Base-by-base conservation (phyloP, 345 rosid species). In the Eucalyptus cladocalyx region DNA sequence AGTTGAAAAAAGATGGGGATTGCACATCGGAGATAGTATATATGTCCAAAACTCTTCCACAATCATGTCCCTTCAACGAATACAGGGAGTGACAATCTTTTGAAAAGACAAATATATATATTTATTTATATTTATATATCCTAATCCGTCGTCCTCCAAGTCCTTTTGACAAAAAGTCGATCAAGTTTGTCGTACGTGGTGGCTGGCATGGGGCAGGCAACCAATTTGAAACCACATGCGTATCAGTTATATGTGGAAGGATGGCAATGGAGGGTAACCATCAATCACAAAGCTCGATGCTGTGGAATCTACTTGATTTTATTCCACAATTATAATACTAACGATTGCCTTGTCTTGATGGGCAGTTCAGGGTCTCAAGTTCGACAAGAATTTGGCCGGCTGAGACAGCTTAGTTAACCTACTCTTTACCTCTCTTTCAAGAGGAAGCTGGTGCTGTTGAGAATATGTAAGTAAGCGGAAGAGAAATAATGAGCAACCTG, bases 361-460 rank as follows among this genome's bases (percentile, higher is more conserved):
- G 89, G 76, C 87, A 83, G 91, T 88, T 88, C 62, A 69, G 56
- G 47, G 45, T 90, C 86, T 40, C 92, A 88, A 89, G 90, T 90
- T 90, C 90, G 95, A 95, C 97, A 94, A 95, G 93, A 89, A n/a
- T 88, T 28, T 86, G 92, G 97, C 97, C 95, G 96, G 97, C 96
- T 87, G 76, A 89, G 95, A 91, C 97, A 91, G 92, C 93, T 93
- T 90, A 85, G 90, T 93, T 94, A 91, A 93, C 95, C 93, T 94
- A 92, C 88, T 91, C 93, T 87, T 90, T 65, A 89, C 92, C 91
- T 87, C 51, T 54, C 49, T 62, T 83, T 88, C 49, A 62, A 76
- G 67, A 65, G 87, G 42, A 69, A 42, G 45, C 67, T 19, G 89
- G 87, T 72, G 43, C 28, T 21, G 80, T 8, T 10, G 62, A 88